Base-by-base conservation (phyloP, 2,329 filamentous ascomycete genomes). In the Ophiostoma tasmaniense region DNA sequence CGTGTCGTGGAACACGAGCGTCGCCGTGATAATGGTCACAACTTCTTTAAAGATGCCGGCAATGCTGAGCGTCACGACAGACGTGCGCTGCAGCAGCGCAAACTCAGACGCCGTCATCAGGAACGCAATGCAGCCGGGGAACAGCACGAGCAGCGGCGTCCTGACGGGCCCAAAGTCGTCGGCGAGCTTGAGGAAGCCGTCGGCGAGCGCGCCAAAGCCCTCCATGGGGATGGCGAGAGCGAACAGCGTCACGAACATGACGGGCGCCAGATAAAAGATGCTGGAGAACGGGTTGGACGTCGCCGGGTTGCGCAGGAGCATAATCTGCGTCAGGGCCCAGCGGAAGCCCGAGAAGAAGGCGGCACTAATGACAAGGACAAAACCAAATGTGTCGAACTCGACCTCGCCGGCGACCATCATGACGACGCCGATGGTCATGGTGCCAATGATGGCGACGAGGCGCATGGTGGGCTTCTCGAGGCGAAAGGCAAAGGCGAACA, bases 41-140 rank as follows among this genome's bases (percentile, higher is more conserved):
- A 98, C 95, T 80, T 99, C 95, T 78, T 99, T 99, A 84, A 99
- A 98, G 71, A 99, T 98, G 71, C 95, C 95, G 72, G 93, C 96
- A 74, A 99, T 97, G 67, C 91, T 96, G 64, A 99, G 84, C 0
- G 95, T 98, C 67, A 99, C 95, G 67, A 99, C 95, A 1, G 91
- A 96, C 0, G 94, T 98, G 65, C 95, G 91, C 81, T 97, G 90
- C 73, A 99, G 85, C 71, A 99, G 86, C 67, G 95, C 94, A 77
- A 98, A 99, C 79, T 99, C 95, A 68, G 92, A 93, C 0, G 93
- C 88, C 22, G 96, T 98, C 95, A 99, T 99, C 72, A 93, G 86
- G 77, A 99, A 99, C 1, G 95, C 95, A 67, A 99, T 89, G 50
- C 87, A 84, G 22, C 95, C 95, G 0, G 95, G 95, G 79, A 97